Evolutionary conservation across 306 rosid species (phyloP).

Genomic region (Ochetophila trinervis): DNA sequence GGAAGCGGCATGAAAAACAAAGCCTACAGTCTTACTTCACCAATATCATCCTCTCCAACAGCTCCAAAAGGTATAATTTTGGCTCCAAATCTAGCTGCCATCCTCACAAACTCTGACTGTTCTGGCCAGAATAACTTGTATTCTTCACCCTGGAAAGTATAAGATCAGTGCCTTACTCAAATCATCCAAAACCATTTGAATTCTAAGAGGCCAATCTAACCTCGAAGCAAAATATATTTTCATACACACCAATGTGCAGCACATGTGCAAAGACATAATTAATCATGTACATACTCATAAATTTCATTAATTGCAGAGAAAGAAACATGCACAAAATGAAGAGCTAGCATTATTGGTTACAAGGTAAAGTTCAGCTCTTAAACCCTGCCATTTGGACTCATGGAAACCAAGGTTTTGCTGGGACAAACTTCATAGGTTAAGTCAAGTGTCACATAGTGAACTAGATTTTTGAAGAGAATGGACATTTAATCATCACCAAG

Average conservation of each 20-base stretch:
- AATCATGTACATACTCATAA: too few relatives aligned
- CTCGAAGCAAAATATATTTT: background rate
- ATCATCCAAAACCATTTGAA: background rate
- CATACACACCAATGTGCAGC: background rate
- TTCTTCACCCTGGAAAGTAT: constrained; percentile 70
- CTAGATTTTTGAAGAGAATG: background rate
- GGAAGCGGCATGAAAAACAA: background rate
- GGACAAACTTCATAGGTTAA: background rate
- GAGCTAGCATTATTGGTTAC: background rate
- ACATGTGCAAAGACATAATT: background rate
- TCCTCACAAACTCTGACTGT: constrained; percentile 85
- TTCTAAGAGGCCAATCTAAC: background rate
- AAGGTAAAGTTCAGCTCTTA: background rate
- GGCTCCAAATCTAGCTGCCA: constrained; percentile 94
- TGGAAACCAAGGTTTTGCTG: background rate
- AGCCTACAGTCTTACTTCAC: constrained; percentile 46
- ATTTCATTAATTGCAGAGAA: too few relatives aligned
- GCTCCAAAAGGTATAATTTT: constrained; percentile 84
- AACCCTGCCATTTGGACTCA: background rate
- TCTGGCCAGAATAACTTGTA: constrained; percentile 93
- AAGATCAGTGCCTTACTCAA: background rate
- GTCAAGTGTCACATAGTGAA: too few relatives aligned
- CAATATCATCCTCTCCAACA: constrained; percentile 92
- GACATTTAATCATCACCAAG: background rate
- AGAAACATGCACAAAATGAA: background rate